A percentile compares a stretch with the other conserved stretches of the same genome.
Evolutionary conservation across 2,329 filamentous ascomycete genomes (phyloP).

Genomic region (Huntiella decipiens): DNA sequence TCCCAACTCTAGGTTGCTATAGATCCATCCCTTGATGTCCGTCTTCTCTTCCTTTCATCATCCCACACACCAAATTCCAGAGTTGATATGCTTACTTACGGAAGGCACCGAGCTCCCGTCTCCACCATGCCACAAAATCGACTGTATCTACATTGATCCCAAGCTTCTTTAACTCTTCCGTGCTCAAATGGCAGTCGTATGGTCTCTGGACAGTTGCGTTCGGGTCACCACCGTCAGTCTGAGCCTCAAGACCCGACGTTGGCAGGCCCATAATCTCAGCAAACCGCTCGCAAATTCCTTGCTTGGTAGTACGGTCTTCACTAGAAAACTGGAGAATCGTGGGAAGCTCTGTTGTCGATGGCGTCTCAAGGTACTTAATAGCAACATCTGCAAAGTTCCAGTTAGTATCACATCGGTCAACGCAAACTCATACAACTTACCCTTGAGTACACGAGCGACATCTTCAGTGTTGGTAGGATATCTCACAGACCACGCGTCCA

Average conservation of each 20-base stretch:
- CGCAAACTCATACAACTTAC: slow-evolving; percentile 22
- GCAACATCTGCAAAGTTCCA: slow-evolving; percentile 40
- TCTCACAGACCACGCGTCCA: slow-evolving; percentile 72
- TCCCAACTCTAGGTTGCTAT: neutral
- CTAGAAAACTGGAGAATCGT: slow-evolving; percentile 66
- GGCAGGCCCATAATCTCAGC: slow-evolving; percentile 62
- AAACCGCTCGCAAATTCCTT: slow-evolving; percentile 65
- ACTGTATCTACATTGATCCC: slow-evolving; percentile 56
- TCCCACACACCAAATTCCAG: neutral
- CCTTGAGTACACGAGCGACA: slow-evolving; percentile 56
- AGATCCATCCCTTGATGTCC: neutral
- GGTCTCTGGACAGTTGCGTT: slow-evolving; percentile 57
- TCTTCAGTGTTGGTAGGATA: slow-evolving; percentile 85
- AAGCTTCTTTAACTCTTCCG: slow-evolving; percentile 48
- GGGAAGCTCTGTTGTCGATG: slow-evolving; percentile 37
- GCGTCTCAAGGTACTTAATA: slow-evolving; percentile 40
- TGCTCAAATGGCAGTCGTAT: slow-evolving; percentile 78
- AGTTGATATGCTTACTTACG: slow-evolving; percentile 23
- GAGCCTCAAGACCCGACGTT: slow-evolving; percentile 46
- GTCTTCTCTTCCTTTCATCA: neutral
- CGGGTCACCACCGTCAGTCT: slow-evolving; percentile 53
- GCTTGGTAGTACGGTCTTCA: slow-evolving; percentile 75
- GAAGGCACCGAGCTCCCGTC: slow-evolving; percentile 40
- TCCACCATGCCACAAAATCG: slow-evolving; percentile 71
- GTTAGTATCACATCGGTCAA: neutral